Percentiles rank a stretch among this genome's conserved stretches.
Conservation (phyloP, 768 basidiomycete genomes). For the Polyporus arcularius region DNA sequence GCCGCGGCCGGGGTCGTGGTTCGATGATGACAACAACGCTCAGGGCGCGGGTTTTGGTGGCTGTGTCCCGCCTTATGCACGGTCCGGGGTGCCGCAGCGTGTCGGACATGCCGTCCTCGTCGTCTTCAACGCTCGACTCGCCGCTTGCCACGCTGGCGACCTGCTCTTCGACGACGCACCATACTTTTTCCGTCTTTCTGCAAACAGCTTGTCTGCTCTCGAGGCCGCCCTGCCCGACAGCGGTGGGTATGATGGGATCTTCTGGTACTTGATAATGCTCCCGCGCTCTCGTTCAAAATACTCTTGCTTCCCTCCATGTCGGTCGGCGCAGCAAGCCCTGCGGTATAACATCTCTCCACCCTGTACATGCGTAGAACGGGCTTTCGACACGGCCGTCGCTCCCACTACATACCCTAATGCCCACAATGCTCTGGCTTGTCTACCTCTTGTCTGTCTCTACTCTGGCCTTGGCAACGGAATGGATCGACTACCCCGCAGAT, state of each 20-base stretch:
- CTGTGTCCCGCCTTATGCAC: slow-evolving; percentile 1
- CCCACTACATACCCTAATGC: background rate
- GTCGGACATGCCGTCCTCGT: background rate
- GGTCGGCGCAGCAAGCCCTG: background rate
- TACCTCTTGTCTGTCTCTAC: slow-evolving; percentile 27
- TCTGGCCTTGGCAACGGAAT: slow-evolving; percentile 34
- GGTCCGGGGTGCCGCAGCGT: background rate
- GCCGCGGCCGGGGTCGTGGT: background rate
- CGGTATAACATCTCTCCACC: slow-evolving; percentile 43
- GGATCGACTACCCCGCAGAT: slow-evolving; percentile 63
- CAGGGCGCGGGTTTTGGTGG: background rate
- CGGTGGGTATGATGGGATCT: background rate
- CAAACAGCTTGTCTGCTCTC: too few species aligned
- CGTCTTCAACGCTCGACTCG: background rate
- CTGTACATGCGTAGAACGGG: background rate
- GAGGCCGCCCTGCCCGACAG: too few species aligned
- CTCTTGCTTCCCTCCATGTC: background rate
- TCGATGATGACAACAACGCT: background rate
- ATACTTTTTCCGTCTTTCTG: too few species aligned
- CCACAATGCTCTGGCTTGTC: slow-evolving; percentile 15
- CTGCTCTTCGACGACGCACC: too few species aligned
- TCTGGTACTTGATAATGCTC: background rate
- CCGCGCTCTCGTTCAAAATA: background rate
- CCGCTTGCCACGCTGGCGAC: too few species aligned
- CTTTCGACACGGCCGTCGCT: background rate